Conservation (phyloP, 2,329 filamentous ascomycete species). For the Pseudocercospora pini-densiflorae region DNA sequence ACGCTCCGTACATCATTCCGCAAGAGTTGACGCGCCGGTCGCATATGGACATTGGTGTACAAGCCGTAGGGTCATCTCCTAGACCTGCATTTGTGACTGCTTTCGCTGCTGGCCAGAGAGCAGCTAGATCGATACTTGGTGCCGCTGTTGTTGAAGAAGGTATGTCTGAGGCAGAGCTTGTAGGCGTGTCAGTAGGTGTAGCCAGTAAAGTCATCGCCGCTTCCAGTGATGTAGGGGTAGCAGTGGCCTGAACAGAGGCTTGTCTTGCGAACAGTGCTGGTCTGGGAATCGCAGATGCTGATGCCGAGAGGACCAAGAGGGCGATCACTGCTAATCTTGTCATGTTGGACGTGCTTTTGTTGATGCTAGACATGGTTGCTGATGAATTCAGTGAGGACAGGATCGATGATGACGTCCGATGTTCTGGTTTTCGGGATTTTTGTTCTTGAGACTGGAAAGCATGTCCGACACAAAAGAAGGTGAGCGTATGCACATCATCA, state of each 20-base stretch:
- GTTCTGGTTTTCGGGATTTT: background rate
- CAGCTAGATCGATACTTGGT: background rate
- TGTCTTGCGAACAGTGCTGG: background rate
- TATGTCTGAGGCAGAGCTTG: background rate
- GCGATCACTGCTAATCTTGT: background rate
- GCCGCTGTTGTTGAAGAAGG: background rate
- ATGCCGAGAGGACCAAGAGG: background rate
- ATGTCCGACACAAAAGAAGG: background rate
- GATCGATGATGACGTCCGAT: background rate
- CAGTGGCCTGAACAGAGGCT: background rate
- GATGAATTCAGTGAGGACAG: background rate
- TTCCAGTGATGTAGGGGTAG: background rate
- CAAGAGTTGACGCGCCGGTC: background rate
- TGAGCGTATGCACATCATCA: constrained; percentile 7
- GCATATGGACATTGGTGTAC: background rate
- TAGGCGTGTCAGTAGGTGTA: background rate
- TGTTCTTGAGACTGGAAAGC: background rate
- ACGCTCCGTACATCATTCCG: constrained; percentile 28
- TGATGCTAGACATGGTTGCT: background rate
- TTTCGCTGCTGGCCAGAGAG: constrained; percentile 1
- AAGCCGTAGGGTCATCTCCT: background rate
- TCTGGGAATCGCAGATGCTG: background rate
- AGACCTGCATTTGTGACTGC: background rate
- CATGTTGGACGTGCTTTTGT: background rate
- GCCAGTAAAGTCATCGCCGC: too few species aligned